A percentile compares a stretch with the other conserved stretches of the same genome.
phyloP scores from a whole-genome alignment of 306 rosid species.

The Pueraria montana region DNA sequence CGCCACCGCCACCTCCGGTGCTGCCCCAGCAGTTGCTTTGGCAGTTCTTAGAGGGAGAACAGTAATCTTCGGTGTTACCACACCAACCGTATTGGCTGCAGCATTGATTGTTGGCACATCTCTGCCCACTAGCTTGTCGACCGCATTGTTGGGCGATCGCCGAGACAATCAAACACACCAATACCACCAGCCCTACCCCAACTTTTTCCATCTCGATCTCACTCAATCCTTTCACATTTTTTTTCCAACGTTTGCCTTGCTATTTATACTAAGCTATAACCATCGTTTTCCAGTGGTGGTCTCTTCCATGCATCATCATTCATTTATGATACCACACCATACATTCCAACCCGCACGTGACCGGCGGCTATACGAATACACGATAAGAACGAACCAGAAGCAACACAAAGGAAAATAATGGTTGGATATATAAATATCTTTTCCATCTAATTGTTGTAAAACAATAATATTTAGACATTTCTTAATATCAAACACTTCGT shows the following conservation, averaged over 20 bases:
- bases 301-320: neutral
- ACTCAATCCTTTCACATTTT: neutral
- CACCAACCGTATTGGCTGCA: slow-evolving; percentile 79
- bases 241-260: neutral
- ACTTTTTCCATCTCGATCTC: slow-evolving; percentile 41
- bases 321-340: neutral
- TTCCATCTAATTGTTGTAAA: too few relatives aligned
- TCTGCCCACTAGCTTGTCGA: slow-evolving; percentile 54
- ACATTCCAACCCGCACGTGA: neutral
- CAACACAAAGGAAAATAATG: too few relatives aligned
- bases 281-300: neutral
- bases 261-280: neutral
- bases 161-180: slow-evolving; percentile 22
- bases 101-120: slow-evolving; percentile 57
- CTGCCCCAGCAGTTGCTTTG: slow-evolving; percentile 61
- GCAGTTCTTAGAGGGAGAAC: slow-evolving; percentile 52
- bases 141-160: slow-evolving; percentile 63
- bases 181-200: neutral
- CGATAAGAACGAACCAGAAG: too few relatives aligned
- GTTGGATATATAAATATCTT: too few relatives aligned
- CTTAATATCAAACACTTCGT: too few relatives aligned
- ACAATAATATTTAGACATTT: too few relatives aligned
- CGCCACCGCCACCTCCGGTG: neutral
- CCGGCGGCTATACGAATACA: neutral
- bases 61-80: slow-evolving; percentile 61